Conservation (phyloP, 139 green algal species). For the Chlorella sp. region DNA sequence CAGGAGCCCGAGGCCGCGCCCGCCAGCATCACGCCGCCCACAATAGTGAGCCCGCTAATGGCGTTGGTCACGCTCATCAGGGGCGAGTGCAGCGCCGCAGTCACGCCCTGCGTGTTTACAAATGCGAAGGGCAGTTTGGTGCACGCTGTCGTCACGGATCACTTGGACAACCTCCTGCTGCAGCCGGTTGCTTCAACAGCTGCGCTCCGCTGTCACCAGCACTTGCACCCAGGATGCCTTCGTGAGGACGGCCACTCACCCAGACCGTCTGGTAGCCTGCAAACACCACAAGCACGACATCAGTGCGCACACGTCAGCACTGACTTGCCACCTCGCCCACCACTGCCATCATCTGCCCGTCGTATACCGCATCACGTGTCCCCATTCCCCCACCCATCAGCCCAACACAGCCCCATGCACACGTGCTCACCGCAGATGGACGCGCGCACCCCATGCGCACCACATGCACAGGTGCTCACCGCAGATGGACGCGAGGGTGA, state of each 20-base stretch:
- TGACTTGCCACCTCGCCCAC: too few relatives aligned
- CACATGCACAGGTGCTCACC: slow-evolving; percentile 48
- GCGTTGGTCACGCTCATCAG: slow-evolving; percentile 94
- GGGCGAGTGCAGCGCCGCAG: slow-evolving; percentile 81
- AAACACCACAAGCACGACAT: not conserved
- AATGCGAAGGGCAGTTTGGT: too few relatives aligned
- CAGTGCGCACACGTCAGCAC: not conserved
- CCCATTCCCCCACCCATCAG: too few relatives aligned
- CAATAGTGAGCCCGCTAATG: slow-evolving; percentile 62
- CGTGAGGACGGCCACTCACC: too few relatives aligned
- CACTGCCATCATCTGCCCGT: too few relatives aligned
- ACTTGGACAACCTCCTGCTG: too few relatives aligned
- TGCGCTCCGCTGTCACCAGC: too few relatives aligned
- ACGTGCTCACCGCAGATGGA: not conserved
- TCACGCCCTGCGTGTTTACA: slow-evolving; percentile 81
- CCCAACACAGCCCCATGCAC: too few relatives aligned
- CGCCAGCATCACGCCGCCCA: slow-evolving; percentile 70
- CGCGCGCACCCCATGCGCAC: not conserved
- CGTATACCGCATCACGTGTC: too few relatives aligned
- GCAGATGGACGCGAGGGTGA: slow-evolving; percentile 70
- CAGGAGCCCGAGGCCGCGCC: slow-evolving; percentile 41
- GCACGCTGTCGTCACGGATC: too few relatives aligned
- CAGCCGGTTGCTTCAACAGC: too few relatives aligned
- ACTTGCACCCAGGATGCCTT: too few relatives aligned
- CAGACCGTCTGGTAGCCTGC: slow-evolving; percentile 41